A percentile compares a stretch with the other conserved stretches of the same genome.
Conservation (phyloP, 2,329 filamentous ascomycete species). For the Trichoderma harzianum region DNA sequence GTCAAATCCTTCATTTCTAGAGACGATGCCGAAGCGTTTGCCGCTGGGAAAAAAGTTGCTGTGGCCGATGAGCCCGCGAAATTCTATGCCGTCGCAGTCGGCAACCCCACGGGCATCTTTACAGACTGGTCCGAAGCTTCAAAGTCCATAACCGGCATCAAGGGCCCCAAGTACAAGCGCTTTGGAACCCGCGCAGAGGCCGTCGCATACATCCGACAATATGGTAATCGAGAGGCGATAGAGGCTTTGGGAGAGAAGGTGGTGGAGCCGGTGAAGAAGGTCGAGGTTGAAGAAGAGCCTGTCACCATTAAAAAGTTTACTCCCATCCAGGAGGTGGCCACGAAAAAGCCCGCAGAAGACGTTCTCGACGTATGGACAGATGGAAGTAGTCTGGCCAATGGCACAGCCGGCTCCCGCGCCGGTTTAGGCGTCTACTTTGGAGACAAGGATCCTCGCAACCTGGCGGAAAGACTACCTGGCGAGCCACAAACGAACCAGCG, state of each 20-base stretch:
- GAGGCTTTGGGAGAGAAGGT: slow-evolving; percentile 37
- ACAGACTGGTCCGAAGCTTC: slow-evolving; percentile 66
- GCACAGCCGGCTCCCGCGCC: slow-evolving; percentile 50
- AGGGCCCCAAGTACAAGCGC: slow-evolving; percentile 66
- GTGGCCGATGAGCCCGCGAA: slow-evolving; percentile 41
- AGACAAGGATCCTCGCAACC: slow-evolving; percentile 52
- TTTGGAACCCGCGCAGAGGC: slow-evolving; percentile 70
- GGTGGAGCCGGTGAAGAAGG: slow-evolving; percentile 19
- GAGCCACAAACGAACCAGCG: slow-evolving; percentile 87
- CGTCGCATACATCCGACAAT: slow-evolving; percentile 65
- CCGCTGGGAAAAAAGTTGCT: slow-evolving; percentile 54
- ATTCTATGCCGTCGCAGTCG: slow-evolving; percentile 61
- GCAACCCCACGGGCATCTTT: slow-evolving; percentile 58
- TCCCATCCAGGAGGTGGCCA: slow-evolving; percentile 23
- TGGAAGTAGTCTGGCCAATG: slow-evolving; percentile 59
- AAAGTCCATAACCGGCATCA: slow-evolving; percentile 70
- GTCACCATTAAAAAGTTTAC: slow-evolving; percentile 26
- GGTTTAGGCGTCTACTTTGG: slow-evolving; percentile 66
- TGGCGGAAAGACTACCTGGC: slow-evolving; percentile 74
- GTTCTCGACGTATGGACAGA: slow-evolving; percentile 56
- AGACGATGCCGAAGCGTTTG: slow-evolving; percentile 75
- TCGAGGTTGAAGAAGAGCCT: slow-evolving; percentile 2
- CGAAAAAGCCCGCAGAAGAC: slow-evolving; percentile 18
- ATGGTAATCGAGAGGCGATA: slow-evolving; percentile 44
- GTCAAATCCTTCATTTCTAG: slow-evolving; percentile 75